Conservation (phyloP, 305 asterid genomes). For the Rubia tinctorum region DNA sequence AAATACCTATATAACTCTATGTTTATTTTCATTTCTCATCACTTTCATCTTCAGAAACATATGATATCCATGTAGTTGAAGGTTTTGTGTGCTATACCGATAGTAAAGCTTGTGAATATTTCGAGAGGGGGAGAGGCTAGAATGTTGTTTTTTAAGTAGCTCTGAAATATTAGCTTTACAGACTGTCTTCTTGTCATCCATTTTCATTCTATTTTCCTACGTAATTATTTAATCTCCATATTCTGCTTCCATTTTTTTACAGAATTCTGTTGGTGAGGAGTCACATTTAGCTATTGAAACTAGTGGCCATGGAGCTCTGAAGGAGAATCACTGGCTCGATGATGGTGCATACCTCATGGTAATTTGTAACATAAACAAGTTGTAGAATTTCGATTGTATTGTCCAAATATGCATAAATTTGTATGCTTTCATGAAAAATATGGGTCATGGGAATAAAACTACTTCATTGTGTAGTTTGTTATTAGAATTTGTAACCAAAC, state of each 20-base stretch:
- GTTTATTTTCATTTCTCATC: background rate
- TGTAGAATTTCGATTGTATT: background rate
- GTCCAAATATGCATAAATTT: slow-evolving; percentile 4
- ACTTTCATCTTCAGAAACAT: background rate
- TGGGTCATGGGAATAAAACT: background rate
- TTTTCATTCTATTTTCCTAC: background rate
- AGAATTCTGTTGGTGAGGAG: slow-evolving; percentile 88
- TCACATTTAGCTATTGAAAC: slow-evolving; percentile 98
- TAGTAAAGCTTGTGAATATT: background rate
- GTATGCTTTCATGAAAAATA: background rate
- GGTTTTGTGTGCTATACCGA: background rate
- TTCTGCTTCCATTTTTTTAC: slow-evolving; percentile 18
- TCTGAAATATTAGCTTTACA: background rate
- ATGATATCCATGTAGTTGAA: background rate
- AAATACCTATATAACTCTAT: background rate
- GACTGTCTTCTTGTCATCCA: background rate
- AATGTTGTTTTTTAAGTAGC: background rate
- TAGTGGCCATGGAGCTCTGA: slow-evolving; percentile 99
- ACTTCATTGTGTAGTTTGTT: background rate
- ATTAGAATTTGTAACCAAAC: background rate
- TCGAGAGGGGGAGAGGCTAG: background rate
- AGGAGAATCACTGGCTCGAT: slow-evolving; percentile 98
- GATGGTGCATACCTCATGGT: slow-evolving; percentile 99
- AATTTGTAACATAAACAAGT: slow-evolving; percentile 22
- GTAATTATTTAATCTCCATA: background rate